These are phyloP conservation scores for Herpetospermum pedunculosum DNA, from an alignment of 306 rosid genomes.

Conservation along the genomic window DNA sequence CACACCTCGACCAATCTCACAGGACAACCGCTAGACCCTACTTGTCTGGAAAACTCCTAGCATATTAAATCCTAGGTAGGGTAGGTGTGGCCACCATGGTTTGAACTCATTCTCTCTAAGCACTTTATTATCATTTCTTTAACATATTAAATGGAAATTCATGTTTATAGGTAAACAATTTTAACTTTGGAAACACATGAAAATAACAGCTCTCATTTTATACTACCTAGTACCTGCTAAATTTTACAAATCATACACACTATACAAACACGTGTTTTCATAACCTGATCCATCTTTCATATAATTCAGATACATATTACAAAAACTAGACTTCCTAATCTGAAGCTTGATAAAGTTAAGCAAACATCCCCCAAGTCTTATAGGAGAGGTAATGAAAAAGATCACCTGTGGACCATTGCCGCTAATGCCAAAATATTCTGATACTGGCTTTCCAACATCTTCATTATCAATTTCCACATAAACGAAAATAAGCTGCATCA, in stretches of 20 bases:
- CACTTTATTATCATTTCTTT: background rate
- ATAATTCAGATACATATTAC: background rate
- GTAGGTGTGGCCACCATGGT: too few species aligned
- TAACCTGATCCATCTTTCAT: background rate
- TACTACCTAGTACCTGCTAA: background rate
- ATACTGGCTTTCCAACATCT: conserved; percentile 83
- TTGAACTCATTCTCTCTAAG: too few species aligned
- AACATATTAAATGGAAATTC: background rate
- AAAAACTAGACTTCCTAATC: background rate
- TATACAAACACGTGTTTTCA: background rate
- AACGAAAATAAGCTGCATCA: conserved; percentile 77
- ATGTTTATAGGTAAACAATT: background rate
- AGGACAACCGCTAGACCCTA: too few species aligned
- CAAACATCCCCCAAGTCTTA: background rate
- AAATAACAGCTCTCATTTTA: background rate
- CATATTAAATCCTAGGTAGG: too few species aligned
- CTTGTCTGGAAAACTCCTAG: too few species aligned
- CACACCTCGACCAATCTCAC: too few species aligned
- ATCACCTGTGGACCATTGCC: conserved; percentile 65
- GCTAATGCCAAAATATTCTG: conserved; percentile 81
- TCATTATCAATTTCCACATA: conserved; percentile 72
- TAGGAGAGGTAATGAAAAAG: conserved; percentile 6
- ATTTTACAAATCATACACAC: background rate
- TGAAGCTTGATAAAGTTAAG: background rate
- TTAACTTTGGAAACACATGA: background rate